Percentiles rank a stretch among this genome's conserved stretches.
Conservation (phyloP, 1,139 yeast genomes). For the Blastobotrys elegans region DNA sequence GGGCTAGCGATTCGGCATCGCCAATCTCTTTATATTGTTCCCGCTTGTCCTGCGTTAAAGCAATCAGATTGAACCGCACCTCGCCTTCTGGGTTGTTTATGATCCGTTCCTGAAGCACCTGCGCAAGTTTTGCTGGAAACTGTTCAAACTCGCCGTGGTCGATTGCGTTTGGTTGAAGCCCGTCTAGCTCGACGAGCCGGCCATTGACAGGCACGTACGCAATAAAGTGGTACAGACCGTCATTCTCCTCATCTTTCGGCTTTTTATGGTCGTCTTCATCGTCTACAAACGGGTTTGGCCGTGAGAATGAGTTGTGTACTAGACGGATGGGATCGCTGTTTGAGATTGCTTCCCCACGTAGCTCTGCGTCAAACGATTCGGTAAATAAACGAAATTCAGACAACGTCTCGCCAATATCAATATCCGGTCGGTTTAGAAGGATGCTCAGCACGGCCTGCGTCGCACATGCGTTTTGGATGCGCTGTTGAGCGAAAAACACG, state of each 20-base stretch:
- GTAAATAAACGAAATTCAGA: slow-evolving; percentile 49
- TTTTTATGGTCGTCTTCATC: slow-evolving; percentile 39
- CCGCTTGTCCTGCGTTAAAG: slow-evolving; percentile 50
- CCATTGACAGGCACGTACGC: slow-evolving; percentile 49
- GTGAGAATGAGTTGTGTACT: slow-evolving; percentile 60
- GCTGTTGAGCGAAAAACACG: slow-evolving; percentile 58
- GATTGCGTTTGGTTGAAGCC: slow-evolving; percentile 56
- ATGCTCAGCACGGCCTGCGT: slow-evolving; percentile 68
- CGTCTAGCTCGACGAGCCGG: slow-evolving; percentile 60
- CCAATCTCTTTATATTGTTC: slow-evolving; percentile 37
- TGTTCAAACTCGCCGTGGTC: slow-evolving; percentile 44
- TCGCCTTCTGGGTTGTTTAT: slow-evolving; percentile 44
- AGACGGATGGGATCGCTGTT: slow-evolving; percentile 55
- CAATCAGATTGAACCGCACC: slow-evolving; percentile 56
- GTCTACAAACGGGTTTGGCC: slow-evolving; percentile 50
- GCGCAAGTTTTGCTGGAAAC: slow-evolving; percentile 39
- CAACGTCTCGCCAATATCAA: slow-evolving; percentile 48
- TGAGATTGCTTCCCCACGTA: slow-evolving; percentile 60
- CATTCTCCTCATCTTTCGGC: slow-evolving; percentile 40
- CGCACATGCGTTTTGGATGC: slow-evolving; percentile 71
- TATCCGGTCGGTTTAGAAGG: slow-evolving; percentile 43
- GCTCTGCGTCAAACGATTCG: slow-evolving; percentile 50
- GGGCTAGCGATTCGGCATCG: slow-evolving; percentile 36
- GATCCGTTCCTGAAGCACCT: slow-evolving; percentile 43
- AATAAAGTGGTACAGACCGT: slow-evolving; percentile 59